Conservation (phyloP, 164 flowering plant species). For the Houttuynia cordata region DNA sequence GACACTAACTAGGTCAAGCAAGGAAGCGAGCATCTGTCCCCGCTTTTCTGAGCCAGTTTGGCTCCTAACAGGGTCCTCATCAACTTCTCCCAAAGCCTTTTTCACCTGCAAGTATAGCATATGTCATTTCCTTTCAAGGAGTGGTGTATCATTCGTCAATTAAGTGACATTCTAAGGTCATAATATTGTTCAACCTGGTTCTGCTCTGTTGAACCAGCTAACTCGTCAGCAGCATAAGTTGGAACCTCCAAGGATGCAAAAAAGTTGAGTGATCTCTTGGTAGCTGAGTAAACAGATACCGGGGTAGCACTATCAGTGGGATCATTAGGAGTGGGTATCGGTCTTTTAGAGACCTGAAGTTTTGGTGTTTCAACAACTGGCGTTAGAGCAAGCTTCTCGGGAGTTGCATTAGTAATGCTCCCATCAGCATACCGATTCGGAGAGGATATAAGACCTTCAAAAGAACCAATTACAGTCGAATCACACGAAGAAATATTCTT, state of each 20-base stretch:
- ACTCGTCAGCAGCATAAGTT: background rate
- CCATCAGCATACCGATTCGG: slow-evolving; percentile 6
- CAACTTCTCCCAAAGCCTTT: background rate
- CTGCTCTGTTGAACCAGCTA: background rate
- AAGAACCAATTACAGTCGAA: slow-evolving; percentile 5
- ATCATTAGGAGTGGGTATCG: slow-evolving; percentile 22
- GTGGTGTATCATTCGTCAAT: background rate
- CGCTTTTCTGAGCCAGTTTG: background rate
- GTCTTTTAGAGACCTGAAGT: slow-evolving; percentile 34
- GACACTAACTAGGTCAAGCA: slow-evolving; percentile 28
- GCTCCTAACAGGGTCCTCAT: background rate
- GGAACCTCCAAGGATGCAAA: slow-evolving; percentile 3
- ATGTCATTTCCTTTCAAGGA: background rate
- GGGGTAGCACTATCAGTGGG: slow-evolving; percentile 11
- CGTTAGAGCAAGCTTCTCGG: slow-evolving; percentile 12
- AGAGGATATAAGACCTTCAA: slow-evolving; percentile 1
- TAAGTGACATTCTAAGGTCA: slow-evolving; percentile 2
- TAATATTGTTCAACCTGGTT: background rate
- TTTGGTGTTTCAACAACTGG: slow-evolving; percentile 38
- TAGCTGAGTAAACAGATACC: slow-evolving; percentile 16
- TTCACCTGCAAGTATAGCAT: background rate
- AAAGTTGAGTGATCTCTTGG: slow-evolving; percentile 42
- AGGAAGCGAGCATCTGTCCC: slow-evolving; percentile 18
- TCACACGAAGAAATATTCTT: slow-evolving; percentile 6
- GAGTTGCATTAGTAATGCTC: slow-evolving; percentile 20